Evolutionary conservation across 2,329 filamentous ascomycete species (phyloP), one percentile per base, ranked within the genome.

Genomic region (Zymoseptoria ardabiliae): DNA sequence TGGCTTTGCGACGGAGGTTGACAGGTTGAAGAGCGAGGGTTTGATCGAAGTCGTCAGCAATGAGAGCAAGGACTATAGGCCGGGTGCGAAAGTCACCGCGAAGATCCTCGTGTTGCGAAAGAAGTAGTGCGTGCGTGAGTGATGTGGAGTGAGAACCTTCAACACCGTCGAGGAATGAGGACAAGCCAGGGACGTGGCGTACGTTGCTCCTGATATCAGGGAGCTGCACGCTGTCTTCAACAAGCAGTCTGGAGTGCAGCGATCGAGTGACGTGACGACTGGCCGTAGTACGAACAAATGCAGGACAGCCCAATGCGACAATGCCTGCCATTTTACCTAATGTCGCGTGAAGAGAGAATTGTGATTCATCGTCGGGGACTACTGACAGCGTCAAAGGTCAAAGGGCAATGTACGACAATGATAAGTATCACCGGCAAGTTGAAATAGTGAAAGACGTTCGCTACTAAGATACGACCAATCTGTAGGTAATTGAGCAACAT

Each of bases 1-100:
- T 2, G 80, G 80, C 0, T 84, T 78, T 66, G 73, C 78, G 64
- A 69, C 66, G 4, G 75, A 79, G 59, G 75, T 82, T 5, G 73
- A 76, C 53, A 70, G 72, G 51, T 50, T 79, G 54, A 61, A 63
- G 30, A 64, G 64, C 0, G 69, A 72, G 21, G 71, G 70, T 0
- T 67, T 65, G 61, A 75, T 75, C 51, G 73, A 71, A 64, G 69
- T 75, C 51, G 69, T 75, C 2, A 68, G 68, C 49, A 69, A 68
- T 11, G 66, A 72, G 28, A 55, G 67, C 50, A 60, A 68, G 56
- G 65, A 66, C 23, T 74, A 73, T 60, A 64, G 71, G 19, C 72
- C 69, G 30, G 66, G 58, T 48, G 59, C 60, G 35, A 62, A 60
- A 21, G 63, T 63, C 13, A 65, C 59, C 35, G 65, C 62, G 3